These are phyloP conservation scores for Xylaria intraflava DNA, from an alignment of 495 filamentous ascomycete genomes.

Conservation along the genomic window DNA sequence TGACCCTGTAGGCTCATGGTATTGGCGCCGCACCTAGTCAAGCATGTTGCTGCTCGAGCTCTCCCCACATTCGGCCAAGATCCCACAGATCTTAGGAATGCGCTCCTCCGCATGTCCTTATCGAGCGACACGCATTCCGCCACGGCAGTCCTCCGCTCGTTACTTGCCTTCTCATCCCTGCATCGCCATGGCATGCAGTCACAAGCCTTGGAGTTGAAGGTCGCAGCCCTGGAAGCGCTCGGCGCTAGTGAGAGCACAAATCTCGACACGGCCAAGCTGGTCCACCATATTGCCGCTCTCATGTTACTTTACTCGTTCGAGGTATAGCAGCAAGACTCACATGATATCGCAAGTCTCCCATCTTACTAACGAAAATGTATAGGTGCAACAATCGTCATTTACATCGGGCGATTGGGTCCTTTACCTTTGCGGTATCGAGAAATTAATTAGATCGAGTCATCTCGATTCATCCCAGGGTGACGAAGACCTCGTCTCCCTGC, in stretches of 20 bases:
- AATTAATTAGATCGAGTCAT: no score
- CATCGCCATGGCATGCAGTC: slow-evolving; percentile 20
- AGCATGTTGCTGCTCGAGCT: slow-evolving; percentile 7
- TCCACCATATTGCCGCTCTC: slow-evolving; percentile 30
- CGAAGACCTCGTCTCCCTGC: no score
- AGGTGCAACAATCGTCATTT: no score
- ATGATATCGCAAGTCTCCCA: no score
- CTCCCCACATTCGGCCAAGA: slow-evolving; percentile 25
- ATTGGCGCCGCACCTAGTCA: neutral
- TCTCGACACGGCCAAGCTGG: slow-evolving; percentile 14
- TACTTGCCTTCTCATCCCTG: slow-evolving; percentile 30
- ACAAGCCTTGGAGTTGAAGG: slow-evolving; percentile 27
- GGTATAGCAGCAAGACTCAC: no score
- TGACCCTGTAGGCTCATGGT: no score
- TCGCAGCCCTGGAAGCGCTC: slow-evolving; percentile 22
- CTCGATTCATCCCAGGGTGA: no score
- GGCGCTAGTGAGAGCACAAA: slow-evolving; percentile 9
- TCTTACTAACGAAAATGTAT: no score
- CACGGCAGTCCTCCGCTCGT: slow-evolving; percentile 17
- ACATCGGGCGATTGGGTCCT: no score
- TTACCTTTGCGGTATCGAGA: no score
- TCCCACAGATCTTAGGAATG: slow-evolving; percentile 13
- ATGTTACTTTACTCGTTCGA: slow-evolving; percentile 34
- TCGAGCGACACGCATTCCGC: slow-evolving; percentile 11
- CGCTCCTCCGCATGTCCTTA: slow-evolving; percentile 23